Evolutionary conservation across 2,329 filamentous ascomycete genomes (phyloP).

Genomic region (Epichloe amarillans): DNA sequence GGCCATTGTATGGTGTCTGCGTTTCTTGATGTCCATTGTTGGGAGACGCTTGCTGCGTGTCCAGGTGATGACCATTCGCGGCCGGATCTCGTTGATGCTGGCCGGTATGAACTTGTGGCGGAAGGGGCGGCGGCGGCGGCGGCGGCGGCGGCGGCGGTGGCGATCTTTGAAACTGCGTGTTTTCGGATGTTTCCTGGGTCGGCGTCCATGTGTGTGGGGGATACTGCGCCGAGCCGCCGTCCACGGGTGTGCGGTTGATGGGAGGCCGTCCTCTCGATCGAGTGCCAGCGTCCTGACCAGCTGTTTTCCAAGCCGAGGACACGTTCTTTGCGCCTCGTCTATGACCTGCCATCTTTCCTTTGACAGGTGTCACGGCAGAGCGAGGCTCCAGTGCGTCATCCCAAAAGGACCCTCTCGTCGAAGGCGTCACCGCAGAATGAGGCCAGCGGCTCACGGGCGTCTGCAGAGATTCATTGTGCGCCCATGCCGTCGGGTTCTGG

Average conservation of each 20-base stretch:
- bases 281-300: slow-evolving; percentile 45
- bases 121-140: background rate
- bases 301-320: slow-evolving; percentile 77
- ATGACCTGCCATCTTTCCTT: slow-evolving; percentile 27
- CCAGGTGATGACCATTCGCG: background rate
- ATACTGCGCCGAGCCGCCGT: slow-evolving; percentile 50
- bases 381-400: slow-evolving; percentile 48
- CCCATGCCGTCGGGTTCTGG: slow-evolving; percentile 12
- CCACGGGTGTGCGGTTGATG: slow-evolving; percentile 44
- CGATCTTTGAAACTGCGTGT: slow-evolving; percentile 13
- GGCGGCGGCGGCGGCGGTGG: background rate
- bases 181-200: slow-evolving; percentile 33
- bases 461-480: slow-evolving; percentile 37
- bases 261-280: slow-evolving; percentile 73
- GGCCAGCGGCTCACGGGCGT: slow-evolving; percentile 59
- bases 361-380: slow-evolving; percentile 60
- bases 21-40: slow-evolving; percentile 4
- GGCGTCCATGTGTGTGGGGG: slow-evolving; percentile 49
- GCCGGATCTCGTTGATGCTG: background rate
- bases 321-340: slow-evolving; percentile 73
- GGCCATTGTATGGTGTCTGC: slow-evolving; percentile 6
- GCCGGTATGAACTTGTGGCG: background rate
- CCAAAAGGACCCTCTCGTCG: slow-evolving; percentile 39
- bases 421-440: slow-evolving; percentile 63
- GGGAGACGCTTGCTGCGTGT: background rate